phyloP scores from a whole-genome alignment of 208 protist species.

The Trypanosomatidae sp. region DNA sequence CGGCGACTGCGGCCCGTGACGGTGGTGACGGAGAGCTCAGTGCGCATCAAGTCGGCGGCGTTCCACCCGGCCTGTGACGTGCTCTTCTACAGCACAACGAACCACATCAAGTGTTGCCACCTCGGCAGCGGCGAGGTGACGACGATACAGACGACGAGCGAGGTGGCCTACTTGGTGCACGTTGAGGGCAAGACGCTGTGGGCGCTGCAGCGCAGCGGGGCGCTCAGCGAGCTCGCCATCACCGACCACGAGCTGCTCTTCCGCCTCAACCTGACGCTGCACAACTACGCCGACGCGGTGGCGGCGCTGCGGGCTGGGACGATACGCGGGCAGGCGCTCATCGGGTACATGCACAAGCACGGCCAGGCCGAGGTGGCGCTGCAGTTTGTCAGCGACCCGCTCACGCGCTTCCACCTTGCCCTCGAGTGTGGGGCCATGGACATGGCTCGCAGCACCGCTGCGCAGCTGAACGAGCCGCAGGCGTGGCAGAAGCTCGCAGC shows the following conservation, averaged over 20 bases:
- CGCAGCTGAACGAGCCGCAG: constrained; percentile 83
- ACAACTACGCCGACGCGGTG: constrained; percentile 90
- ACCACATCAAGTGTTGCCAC: constrained; percentile 98
- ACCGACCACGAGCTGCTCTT: constrained; percentile 94
- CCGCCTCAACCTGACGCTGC: constrained; percentile 91
- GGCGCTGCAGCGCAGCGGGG: constrained; percentile 87
- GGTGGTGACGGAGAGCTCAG: constrained; percentile 85
- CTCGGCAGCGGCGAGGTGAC: constrained; percentile 89
- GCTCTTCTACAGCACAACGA: constrained; percentile 97
- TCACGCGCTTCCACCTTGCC: constrained; percentile 95
- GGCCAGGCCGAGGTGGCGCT: constrained; percentile 96
- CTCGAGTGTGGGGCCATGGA: constrained; percentile 97
- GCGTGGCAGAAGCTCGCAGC: constrained; percentile 90
- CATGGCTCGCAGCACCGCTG: constrained; percentile 78
- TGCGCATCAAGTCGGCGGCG: constrained; percentile 92
- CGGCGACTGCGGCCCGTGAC: constrained; percentile 86
- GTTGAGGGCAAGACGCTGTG: constrained; percentile 79
- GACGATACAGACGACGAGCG: constrained; percentile 78
- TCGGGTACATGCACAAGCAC: constrained; percentile 97
- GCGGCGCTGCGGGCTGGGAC: constrained; percentile 88
- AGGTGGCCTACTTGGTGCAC: constrained; percentile 91
- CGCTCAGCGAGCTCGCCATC: constrained; percentile 73
- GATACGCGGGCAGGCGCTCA: constrained; percentile 94
- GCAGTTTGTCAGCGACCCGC: constrained; percentile 96
- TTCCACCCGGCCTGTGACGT: constrained; percentile 89